A percentile compares a stretch with the other conserved stretches of the same genome.
These are phyloP conservation scores for Neofusicoccum parvum DNA, from an alignment of 2,329 filamentous ascomycete species.

Conservation along the genomic window DNA sequence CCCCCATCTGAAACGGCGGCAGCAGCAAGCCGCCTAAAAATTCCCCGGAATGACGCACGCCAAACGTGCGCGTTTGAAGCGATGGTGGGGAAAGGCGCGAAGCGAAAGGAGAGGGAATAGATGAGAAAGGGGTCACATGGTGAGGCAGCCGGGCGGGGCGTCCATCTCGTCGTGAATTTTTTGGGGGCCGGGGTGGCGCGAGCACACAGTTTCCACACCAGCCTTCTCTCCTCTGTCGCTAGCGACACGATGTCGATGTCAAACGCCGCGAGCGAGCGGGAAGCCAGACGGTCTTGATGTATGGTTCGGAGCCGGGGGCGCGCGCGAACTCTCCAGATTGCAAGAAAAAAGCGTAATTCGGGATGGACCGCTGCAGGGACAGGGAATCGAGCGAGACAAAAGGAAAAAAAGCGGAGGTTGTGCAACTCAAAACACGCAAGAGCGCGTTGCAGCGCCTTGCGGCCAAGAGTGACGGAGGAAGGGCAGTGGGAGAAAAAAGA, in stretches of 20 bases:
- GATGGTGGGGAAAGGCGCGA: too few relatives aligned
- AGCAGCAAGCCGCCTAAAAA: conserved; percentile 3
- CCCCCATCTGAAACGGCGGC: conserved; percentile 7
- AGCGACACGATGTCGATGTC: not conserved
- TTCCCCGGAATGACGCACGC: conserved; percentile 15
- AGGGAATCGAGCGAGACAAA: not conserved
- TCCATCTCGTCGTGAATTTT: not conserved
- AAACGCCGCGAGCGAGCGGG: not conserved
- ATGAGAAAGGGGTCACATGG: not conserved
- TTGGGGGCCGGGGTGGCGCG: not conserved
- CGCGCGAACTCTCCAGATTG: not conserved
- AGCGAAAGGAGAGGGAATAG: not conserved
- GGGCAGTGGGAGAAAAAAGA: not conserved
- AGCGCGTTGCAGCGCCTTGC: conserved; percentile 8
- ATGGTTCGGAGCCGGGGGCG: not conserved
- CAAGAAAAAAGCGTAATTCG: conserved; percentile 2
- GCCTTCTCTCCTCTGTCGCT: not conserved
- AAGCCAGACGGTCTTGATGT: not conserved
- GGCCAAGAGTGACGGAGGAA: not conserved
- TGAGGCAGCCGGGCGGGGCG: not conserved
- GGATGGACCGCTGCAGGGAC: conserved; percentile 19
- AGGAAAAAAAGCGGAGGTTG: conserved; percentile 1
- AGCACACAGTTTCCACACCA: not conserved
- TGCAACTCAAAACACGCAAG: conserved; percentile 8
- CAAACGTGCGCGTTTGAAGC: conserved; percentile 8